These are phyloP conservation scores for Soucietia sequanensis DNA, from an alignment of 805 yeast species.

Conservation along the genomic window DNA sequence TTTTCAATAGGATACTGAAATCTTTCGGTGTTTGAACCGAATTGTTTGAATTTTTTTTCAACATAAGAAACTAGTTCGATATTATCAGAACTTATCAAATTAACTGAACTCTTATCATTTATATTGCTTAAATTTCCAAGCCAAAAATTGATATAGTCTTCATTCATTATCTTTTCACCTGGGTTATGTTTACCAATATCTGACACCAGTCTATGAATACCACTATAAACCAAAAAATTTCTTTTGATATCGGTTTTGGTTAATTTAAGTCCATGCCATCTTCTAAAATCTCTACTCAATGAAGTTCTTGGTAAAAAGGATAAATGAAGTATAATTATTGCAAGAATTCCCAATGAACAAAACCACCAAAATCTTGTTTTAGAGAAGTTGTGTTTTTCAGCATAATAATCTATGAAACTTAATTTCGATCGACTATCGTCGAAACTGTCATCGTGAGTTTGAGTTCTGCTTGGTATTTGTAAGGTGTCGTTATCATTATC, in stretches of 20 bases:
- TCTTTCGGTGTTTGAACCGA: slow-evolving; percentile 22
- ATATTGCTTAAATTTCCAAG: slow-evolving; percentile 25
- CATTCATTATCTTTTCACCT: no score
- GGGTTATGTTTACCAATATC: neutral
- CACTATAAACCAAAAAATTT: slow-evolving; percentile 43
- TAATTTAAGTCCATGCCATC: slow-evolving; percentile 64
- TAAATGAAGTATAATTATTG: slow-evolving; percentile 56
- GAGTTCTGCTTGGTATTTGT: no score
- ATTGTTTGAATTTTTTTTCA: slow-evolving; percentile 22
- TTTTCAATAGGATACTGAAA: slow-evolving; percentile 12
- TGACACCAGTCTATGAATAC: slow-evolving; percentile 15
- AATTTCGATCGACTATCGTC: no score
- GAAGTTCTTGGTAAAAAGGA: slow-evolving; percentile 85
- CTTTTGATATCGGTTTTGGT: slow-evolving; percentile 73
- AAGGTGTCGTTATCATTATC: slow-evolving; percentile 5
- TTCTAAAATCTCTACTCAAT: slow-evolving; percentile 71
- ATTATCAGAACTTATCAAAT: slow-evolving; percentile 25
- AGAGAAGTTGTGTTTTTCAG: slow-evolving; percentile 12
- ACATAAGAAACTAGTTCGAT: slow-evolving; percentile 23
- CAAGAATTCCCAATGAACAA: slow-evolving; percentile 48
- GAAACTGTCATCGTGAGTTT: no score
- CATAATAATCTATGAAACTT: no score
- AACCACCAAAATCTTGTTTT: slow-evolving; percentile 45
- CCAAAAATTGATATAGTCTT: slow-evolving; percentile 26
- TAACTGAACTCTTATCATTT: slow-evolving; percentile 17